Conservation (phyloP, 78 protist genomes). For the Bodo saltans region DNA sequence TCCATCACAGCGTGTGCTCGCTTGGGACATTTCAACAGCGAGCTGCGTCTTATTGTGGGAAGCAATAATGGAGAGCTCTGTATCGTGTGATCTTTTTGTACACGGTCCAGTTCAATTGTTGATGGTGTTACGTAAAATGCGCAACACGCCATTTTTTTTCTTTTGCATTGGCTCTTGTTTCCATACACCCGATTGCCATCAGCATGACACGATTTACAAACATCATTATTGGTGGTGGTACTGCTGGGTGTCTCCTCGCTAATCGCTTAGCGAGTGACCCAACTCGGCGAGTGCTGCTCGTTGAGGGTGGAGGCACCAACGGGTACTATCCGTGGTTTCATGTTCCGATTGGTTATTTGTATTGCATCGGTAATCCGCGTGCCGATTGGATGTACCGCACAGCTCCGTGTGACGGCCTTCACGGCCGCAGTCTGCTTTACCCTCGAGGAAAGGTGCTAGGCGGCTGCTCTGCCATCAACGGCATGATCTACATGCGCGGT, state of each 20-base stretch:
- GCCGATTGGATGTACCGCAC: conserved; percentile 34
- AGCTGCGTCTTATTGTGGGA: no score
- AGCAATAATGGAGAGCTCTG: no score
- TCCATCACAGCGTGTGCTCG: no score
- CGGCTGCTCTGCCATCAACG: conserved; percentile 38
- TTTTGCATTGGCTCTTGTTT: no score
- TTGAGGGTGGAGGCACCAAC: conserved; percentile 43
- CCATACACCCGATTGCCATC: no score
- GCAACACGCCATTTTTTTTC: no score
- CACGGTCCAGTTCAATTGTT: no score
- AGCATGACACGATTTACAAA: no score
- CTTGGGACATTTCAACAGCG: no score
- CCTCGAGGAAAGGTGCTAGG: conserved; percentile 42
- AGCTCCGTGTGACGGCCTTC: conserved; percentile 5
- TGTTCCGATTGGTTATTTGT: conserved; percentile 25
- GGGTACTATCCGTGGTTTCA: conserved; percentile 2
- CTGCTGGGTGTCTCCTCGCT: conserved; percentile 50
- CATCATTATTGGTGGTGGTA: conserved; percentile 41
- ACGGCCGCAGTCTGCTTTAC: not conserved
- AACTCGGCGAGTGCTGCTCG: conserved; percentile 13
- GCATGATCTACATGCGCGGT: conserved; percentile 40
- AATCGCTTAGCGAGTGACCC: conserved; percentile 30
- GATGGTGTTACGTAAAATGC: no score
- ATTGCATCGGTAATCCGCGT: conserved; percentile 10
- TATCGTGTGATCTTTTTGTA: no score